Conservation (phyloP, 2,329 filamentous ascomycete species). For the Colletotrichum orchidophilum region DNA sequence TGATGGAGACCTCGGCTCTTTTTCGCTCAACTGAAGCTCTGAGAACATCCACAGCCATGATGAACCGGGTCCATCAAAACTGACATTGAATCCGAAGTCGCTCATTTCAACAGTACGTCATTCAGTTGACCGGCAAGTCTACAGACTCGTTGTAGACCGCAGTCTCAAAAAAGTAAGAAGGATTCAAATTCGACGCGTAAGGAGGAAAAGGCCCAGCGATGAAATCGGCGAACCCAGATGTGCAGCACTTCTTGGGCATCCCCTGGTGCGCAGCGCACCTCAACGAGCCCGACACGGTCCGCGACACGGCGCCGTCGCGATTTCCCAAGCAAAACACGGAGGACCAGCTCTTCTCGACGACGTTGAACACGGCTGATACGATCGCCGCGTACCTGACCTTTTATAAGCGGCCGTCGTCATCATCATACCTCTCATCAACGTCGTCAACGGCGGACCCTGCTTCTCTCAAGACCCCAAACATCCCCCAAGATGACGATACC, state of each 20-base stretch:
- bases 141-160: neutral
- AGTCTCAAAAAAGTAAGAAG: no score
- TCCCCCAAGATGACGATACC: constrained; percentile 8
- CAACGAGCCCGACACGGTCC: constrained; percentile 38
- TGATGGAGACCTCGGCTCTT: neutral
- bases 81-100: neutral
- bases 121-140: neutral
- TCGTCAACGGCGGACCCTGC: no score
- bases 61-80: neutral
- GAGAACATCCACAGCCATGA: neutral
- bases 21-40: neutral
- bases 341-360: constrained; percentile 47
- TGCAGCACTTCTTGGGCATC: constrained; percentile 45
- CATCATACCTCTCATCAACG: neutral
- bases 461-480: neutral
- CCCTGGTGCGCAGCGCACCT: constrained; percentile 49
- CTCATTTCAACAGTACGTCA: neutral
- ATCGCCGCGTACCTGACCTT: constrained; percentile 47
- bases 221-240: constrained; percentile 25
- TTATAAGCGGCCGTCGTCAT: constrained; percentile 38
- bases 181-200: neutral
- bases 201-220: neutral
- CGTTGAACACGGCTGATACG: constrained; percentile 41
- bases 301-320: constrained; percentile 45
- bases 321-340: constrained; percentile 39